Conservation (phyloP, 1,139 yeast species). For the Blastobotrys arbuscula region DNA sequence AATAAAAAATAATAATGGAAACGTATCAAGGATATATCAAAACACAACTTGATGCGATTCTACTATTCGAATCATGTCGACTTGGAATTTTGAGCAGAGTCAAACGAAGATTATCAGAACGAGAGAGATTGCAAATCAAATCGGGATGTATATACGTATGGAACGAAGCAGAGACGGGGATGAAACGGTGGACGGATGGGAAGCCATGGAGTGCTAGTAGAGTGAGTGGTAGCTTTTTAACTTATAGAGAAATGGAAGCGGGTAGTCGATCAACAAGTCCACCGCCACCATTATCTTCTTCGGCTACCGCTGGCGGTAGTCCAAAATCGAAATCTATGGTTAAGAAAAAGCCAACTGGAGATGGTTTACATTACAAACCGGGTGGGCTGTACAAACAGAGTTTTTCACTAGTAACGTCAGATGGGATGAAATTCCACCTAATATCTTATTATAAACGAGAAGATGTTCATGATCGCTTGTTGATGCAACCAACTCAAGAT, state of each 20-base stretch:
- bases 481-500: conserved; percentile 41
- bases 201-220: conserved; percentile 58
- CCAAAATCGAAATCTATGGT: background rate
- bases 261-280: conserved; percentile 20
- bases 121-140: conserved; percentile 44
- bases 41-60: conserved; percentile 49
- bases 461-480: conserved; percentile 29
- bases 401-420: conserved; percentile 47
- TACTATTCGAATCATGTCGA: conserved; percentile 52
- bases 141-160: conserved; percentile 53
- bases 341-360: conserved; percentile 16
- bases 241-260: conserved; percentile 48
- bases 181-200: conserved; percentile 65
- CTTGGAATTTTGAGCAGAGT: conserved; percentile 44
- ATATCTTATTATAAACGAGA: conserved; percentile 46
- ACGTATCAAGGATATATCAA: conserved; percentile 50
- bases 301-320: background rate
- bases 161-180: conserved; percentile 55
- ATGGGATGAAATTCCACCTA: conserved; percentile 49
- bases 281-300: background rate
- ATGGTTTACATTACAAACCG: conserved; percentile 37
- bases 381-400: conserved; percentile 56
- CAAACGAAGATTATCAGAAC: conserved; percentile 46
- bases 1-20: conserved; percentile 35
- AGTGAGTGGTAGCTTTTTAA: conserved; percentile 51